These are phyloP conservation scores for Emmonsia crescens DNA, from an alignment of 2,329 filamentous ascomycete species.

Conservation along the genomic window DNA sequence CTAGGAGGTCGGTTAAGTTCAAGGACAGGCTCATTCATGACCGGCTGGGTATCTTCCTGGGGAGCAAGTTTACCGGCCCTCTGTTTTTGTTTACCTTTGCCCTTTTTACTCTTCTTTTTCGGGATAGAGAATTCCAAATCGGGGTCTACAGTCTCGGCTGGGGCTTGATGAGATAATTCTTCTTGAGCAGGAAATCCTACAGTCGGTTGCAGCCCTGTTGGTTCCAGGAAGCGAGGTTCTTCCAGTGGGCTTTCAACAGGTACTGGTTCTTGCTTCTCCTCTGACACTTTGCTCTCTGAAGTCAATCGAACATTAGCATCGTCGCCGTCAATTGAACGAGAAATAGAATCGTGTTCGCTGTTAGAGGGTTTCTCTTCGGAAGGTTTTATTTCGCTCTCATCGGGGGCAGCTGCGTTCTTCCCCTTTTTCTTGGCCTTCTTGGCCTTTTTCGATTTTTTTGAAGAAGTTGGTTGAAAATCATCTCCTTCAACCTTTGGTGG, in stretches of 20 bases:
- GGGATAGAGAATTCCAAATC: neutral
- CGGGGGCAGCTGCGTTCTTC: neutral
- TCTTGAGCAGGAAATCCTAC: neutral
- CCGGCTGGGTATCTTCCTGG: neutral
- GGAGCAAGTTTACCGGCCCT: neutral
- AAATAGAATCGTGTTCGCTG: neutral
- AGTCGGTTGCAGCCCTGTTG: neutral
- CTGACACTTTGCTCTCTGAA: neutral
- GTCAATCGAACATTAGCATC: neutral
- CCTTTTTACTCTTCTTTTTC: constrained; percentile 4
- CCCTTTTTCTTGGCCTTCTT: constrained; percentile 16
- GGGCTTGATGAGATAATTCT: neutral
- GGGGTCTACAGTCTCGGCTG: neutral
- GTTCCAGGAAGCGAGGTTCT: neutral
- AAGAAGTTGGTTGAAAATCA: constrained; percentile 7
- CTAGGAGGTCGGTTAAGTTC: constrained; percentile 14
- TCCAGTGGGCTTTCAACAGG: neutral
- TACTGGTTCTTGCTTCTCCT: neutral
- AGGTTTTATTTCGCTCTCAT: neutral
- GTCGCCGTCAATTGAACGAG: neutral
- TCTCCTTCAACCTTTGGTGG: constrained; percentile 8
- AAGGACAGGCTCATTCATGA: neutral
- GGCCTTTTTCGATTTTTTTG: constrained; percentile 19
- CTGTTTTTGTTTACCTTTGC: constrained; percentile 3
- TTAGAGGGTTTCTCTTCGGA: neutral